These are phyloP conservation scores for Zygnema circumcarinatum DNA, from an alignment of 139 green algal genomes.

Conservation along the genomic window DNA sequence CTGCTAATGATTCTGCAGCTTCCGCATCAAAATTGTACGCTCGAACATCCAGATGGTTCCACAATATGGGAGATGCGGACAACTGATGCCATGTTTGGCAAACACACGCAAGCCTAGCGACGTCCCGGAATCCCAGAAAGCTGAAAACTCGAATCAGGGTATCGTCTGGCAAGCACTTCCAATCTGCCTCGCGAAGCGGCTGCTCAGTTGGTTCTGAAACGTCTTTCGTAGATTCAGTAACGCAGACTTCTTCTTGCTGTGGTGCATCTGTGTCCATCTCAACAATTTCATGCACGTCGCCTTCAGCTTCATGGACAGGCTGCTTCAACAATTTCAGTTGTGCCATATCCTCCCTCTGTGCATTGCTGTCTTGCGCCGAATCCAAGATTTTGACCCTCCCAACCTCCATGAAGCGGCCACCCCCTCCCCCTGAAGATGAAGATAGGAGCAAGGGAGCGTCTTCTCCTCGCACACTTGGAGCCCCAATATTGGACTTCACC, in stretches of 20 bases:
- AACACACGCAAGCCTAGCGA: constrained; percentile 4
- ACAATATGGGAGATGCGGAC: constrained; percentile 1
- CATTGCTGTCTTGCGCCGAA: background rate
- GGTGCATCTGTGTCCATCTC: background rate
- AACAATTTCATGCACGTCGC: background rate
- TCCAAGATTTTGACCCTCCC: background rate
- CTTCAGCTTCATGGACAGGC: background rate
- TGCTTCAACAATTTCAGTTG: background rate
- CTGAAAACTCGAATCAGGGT: constrained; percentile 2
- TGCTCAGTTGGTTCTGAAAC: background rate
- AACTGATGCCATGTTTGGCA: background rate
- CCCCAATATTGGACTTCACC: background rate
- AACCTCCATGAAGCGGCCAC: background rate
- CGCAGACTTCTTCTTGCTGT: background rate
- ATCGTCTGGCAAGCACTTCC: constrained; percentile 8
- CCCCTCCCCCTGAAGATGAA: background rate
- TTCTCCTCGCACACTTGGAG: background rate
- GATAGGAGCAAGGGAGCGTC: background rate
- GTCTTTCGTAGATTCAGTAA: background rate
- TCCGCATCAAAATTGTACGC: constrained; percentile 1
- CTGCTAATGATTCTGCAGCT: background rate
- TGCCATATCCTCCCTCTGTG: background rate
- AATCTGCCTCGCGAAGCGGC: background rate
- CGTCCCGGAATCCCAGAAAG: constrained; percentile 3
- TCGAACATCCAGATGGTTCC: background rate